Percentiles rank a stretch among this genome's conserved stretches.
Evolutionary conservation across 1,284 basidiomycete species (phyloP).

Genomic region (Rhodotorula mucilaginosa): DNA sequence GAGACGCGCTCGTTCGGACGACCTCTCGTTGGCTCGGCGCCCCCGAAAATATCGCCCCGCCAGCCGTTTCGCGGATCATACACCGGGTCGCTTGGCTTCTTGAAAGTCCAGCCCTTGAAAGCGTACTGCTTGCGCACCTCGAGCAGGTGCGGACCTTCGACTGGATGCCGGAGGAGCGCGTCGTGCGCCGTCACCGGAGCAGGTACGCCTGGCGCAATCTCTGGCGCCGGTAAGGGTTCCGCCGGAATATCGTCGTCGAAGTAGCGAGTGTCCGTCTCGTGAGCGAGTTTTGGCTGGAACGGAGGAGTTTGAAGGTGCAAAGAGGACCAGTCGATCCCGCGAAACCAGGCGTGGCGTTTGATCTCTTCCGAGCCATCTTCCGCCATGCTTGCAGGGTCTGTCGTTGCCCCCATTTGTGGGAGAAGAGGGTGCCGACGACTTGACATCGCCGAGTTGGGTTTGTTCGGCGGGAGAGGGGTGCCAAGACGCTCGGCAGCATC

Average conservation of each 20-base stretch:
- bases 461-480: conserved; percentile 50
- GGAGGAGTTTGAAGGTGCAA: conserved; percentile 78
- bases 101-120: conserved; percentile 43
- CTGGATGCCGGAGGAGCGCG: conserved; percentile 76
- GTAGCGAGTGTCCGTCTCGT: conserved; percentile 68
- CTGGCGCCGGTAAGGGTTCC: conserved; percentile 75
- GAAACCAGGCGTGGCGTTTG: conserved; percentile 86
- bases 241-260: conserved; percentile 67
- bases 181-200: conserved; percentile 75
- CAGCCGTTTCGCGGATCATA: conserved; percentile 24
- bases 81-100: conserved; percentile 30
- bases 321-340: conserved; percentile 76
- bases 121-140: conserved; percentile 69
- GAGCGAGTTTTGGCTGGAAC: conserved; percentile 79
- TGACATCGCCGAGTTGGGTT: conserved; percentile 72
- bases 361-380: conserved; percentile 79
- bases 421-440: conserved; percentile 68
- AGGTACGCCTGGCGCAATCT: conserved; percentile 61
- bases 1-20: conserved; percentile 1
- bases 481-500: conserved; percentile 92
- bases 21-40: conserved; percentile 3
- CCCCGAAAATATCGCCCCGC: conserved; percentile 10
- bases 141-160: conserved; percentile 79
- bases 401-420: conserved; percentile 48
- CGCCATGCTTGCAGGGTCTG: background rate